Evolutionary conservation across 495 filamentous ascomycete species (phyloP).

Genomic region (Hyaloscypha variabilis): DNA sequence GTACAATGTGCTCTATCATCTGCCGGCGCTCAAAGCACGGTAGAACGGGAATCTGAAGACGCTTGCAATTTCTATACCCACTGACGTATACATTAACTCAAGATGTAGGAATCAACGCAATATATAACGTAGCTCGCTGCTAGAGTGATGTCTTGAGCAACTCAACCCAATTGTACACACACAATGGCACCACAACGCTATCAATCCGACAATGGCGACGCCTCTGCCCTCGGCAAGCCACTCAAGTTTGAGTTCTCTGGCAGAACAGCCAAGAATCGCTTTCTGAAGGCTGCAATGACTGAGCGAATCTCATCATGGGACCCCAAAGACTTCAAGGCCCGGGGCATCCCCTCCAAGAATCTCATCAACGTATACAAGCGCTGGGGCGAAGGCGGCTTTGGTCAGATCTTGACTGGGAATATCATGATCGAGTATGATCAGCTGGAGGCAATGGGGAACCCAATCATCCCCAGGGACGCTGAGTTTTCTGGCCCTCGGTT

Average conservation of each 20-base stretch:
- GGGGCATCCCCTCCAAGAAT: constrained; percentile 60
- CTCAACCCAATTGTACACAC: neutral
- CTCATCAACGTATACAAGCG: constrained; percentile 59
- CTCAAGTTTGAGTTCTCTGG: constrained; percentile 60
- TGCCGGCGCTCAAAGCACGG: neutral
- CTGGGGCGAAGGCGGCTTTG: constrained; percentile 62
- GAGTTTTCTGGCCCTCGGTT: constrained; percentile 56
- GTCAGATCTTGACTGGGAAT: constrained; percentile 63
- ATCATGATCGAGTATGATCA: constrained; percentile 62
- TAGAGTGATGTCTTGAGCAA: neutral
- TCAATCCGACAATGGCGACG: constrained; percentile 34
- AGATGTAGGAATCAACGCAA: neutral
- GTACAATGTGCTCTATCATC: neutral
- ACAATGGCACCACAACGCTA: constrained; percentile 21
- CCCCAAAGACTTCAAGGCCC: constrained; percentile 43
- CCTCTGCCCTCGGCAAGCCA: constrained; percentile 53
- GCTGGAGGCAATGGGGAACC: constrained; percentile 59
- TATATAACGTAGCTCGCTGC: neutral
- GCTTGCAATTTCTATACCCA: neutral
- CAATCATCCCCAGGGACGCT: constrained; percentile 53
- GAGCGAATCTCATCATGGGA: constrained; percentile 62
- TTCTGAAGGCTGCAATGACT: constrained; percentile 67
- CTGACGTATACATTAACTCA: constrained; percentile 1
- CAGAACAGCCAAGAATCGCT: constrained; percentile 57
- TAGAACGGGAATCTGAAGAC: neutral